Evolutionary conservation across 225 moss, liverwort and hornwort species (phyloP).

Genomic region (Physcomitrium patens): DNA sequence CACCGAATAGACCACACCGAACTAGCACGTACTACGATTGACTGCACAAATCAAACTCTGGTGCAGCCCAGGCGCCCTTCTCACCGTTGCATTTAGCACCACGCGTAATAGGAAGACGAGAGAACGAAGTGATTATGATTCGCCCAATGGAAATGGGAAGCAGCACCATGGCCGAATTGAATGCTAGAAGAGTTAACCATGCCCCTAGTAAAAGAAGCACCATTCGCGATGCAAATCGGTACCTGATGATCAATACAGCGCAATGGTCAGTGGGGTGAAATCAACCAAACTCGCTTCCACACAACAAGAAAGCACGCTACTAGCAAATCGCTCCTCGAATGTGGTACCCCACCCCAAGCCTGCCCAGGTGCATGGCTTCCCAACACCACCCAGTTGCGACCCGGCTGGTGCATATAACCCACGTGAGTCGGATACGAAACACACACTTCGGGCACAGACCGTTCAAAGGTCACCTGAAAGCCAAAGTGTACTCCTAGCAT

Average conservation of each 20-base stretch:
- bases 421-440: too few relatives aligned
- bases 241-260: conserved; percentile 49
- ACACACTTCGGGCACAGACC: too few relatives aligned
- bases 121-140: conserved; percentile 79
- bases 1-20: neutral
- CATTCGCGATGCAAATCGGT: conserved; percentile 81
- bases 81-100: conserved; percentile 98
- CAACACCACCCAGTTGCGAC: too few relatives aligned
- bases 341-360: neutral
- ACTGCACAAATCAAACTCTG: conserved; percentile 4
- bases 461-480: too few relatives aligned
- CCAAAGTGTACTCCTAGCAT: too few relatives aligned
- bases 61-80: conserved; percentile 25
- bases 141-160: conserved; percentile 90
- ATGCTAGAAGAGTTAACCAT: conserved; percentile 83
- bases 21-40: conserved; percentile 4
- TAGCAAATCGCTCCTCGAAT: conserved; percentile 1
- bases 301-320: neutral
- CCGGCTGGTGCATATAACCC: too few relatives aligned
- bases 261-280: conserved; percentile 1
- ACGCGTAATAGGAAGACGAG: conserved; percentile 80
- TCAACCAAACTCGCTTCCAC: neutral
- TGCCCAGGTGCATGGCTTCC: neutral
- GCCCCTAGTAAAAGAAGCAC: conserved; percentile 75
- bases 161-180: conserved; percentile 84